Base-by-base conservation (phyloP, 176 grass and related monocot species). In the Poa annua region DNA sequence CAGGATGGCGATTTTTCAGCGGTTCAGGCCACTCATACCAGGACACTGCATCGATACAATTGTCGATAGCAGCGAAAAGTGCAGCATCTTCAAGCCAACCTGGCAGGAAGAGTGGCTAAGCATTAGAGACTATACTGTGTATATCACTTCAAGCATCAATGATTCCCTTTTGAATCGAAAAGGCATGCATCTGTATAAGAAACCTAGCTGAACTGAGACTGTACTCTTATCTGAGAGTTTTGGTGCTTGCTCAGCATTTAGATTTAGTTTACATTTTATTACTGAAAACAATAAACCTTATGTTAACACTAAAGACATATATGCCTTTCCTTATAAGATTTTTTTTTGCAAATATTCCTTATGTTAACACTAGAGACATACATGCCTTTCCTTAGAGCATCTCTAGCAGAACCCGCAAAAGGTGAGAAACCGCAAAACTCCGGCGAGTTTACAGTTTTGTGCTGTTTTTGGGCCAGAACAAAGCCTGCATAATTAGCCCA, bases 11-110 rank as follows among this genome's bases (percentile, higher is more conserved):
- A 55, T 98, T 93, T 95, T 98, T 98, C 71, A 98, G 80, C 74
- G 92, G 96, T 77, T 98, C 90, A 79, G 96, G 96, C 96, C 96
- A 98, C 76, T 90, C 85, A 34, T 88, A 87, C 96, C 92, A 98
- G 53, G 96, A 93, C 22, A 91, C 80, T 81, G 82, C 74, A 64
- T 87, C 60, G 21, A 87, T 75, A 39, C 69, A 91, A 66, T 83
- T 80, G 84, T 98, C 96, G 88, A 98, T 98, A 77, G 96, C 96
- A 83, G 96, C 92, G 71, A 98, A 98, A 63, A 98, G 85, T 88
- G 96, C 96, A 84, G 92, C 96, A 95, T 98, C 96, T 88, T 98
- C 92, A 88, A 98, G 92, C 96, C 96, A 98, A 59, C 72, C 96
- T 98, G 69, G 44, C 63, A 73, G 34, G 41, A 80, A 87, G 76